Evolutionary conservation across 768 basidiomycete species (phyloP), one percentile per base, ranked within the genome.

Genomic region (Collybia sordida): DNA sequence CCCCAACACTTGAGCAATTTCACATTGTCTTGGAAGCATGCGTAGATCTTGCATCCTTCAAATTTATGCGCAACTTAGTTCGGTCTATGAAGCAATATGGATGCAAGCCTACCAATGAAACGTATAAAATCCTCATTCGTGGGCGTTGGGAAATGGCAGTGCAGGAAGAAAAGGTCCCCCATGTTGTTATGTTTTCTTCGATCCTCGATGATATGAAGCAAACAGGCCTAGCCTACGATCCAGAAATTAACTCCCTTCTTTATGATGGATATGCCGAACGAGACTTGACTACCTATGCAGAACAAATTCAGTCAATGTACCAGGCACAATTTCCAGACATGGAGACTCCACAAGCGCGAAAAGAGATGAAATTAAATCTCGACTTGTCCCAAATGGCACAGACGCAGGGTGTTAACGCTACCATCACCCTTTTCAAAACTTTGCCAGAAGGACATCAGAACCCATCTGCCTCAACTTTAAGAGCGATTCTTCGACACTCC

Each of bases 1-100:
- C 60, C 4, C 82, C 83, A 0, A 73, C 75, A 19, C 64, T 76
- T 31, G 68, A 76, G 18, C 82, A 83, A 49, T 82, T 82, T 69
- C 78, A 85, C 53, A 51, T 73, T 8, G 74, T 84, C 53, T 65
- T 88, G 28, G 68, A 77, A 31, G 64, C 66, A 11, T 72, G 67
- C 52, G 57, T 60, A 8, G 55, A 64, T 28, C 58, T 66, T n/a
- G 58, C 62, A 11, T 53, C 65, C 1, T 65, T 70, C 52, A 61
- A 59, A 23, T 65, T 66, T 51, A 47, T 73, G 57, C 72, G 66
- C 40, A 66, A 65, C 54, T 54, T 66, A 22, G 60, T 75, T 53
- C 60, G 69, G 51, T 56, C 65, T 34, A 73, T 70, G 65, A 62
- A 60, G n/a, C 56, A 64, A 24, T 59, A 71, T 24, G 73, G 77